Evolutionary conservation across 2,329 filamentous ascomycete genomes (phyloP), one percentile per base, ranked within the genome.

Genomic region (Aspergillus phoenicis): DNA sequence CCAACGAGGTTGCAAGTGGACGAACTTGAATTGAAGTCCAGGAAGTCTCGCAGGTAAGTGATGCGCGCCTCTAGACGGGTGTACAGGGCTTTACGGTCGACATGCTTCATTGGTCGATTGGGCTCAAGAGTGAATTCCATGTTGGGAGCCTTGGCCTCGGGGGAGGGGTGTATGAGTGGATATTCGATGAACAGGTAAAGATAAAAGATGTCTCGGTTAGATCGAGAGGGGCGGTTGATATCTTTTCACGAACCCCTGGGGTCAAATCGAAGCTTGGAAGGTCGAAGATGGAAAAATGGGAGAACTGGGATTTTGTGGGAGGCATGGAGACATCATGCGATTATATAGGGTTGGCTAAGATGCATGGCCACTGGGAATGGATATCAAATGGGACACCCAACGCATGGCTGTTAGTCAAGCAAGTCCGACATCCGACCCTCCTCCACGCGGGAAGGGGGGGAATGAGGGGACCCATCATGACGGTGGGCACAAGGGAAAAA

Each of bases 11-110:
- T 15, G 45, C 20, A 59, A 30, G n/a, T 33, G 58, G 58, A 75
- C 86, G 54, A 80, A 91, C 89, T 82, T 62, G 85, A 84, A 68
- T 84, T 87, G 71, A 92, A 93, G 70, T 93, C 90, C 26, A 93
- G 84, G 62, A 93, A 92, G 30, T 86, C 87, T 68, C 91, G 89
- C 1, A 93, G 82, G 64, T 92, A 93, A 55, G 85, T 84, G 61
- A 93, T 85, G 54, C 90, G 83, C 0, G 85, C 83, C 64, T 91
- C 88, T 15, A 92, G 82, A 66, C 85, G 86, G 24, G 87, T 90
- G 75, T 91, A 91, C 5, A 93, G 81, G 45, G 89, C 85, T 74
- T 88, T 86, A 48, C 89, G 86, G 73, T 89, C 85, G 66, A 92
- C 82, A 69, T 91, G 89, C 72, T 87, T 73, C n/a, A 69, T 66